A percentile compares a stretch with the other conserved stretches of the same genome.
Conservation (phyloP, 352 stramenopile species). For the Phytopythium kandeliae region DNA sequence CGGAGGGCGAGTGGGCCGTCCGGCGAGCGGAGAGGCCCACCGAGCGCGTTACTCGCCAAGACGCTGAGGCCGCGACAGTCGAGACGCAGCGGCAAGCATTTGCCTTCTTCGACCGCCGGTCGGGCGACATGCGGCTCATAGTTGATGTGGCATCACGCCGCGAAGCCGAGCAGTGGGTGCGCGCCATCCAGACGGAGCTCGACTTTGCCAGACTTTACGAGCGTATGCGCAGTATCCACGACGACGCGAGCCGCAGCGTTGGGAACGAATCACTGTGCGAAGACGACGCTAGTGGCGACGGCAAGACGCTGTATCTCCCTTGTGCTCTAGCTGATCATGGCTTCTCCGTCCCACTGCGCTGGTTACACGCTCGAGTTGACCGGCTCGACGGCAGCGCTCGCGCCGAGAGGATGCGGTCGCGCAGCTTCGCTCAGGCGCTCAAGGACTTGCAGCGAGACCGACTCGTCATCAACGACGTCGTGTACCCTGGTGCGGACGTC, state of each 20-base stretch:
- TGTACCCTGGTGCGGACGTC: slow-evolving; percentile 25
- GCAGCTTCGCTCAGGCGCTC: slow-evolving; percentile 47
- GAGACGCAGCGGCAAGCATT: slow-evolving; percentile 40
- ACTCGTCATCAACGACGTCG: slow-evolving; percentile 42
- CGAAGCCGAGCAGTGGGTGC: slow-evolving; percentile 40
- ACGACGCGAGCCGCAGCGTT: background rate
- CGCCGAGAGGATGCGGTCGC: slow-evolving; percentile 35
- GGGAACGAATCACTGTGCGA: background rate
- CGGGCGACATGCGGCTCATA: slow-evolving; percentile 35
- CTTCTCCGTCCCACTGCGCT: slow-evolving; percentile 30
- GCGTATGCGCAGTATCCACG: slow-evolving; percentile 16
- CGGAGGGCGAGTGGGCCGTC: slow-evolving; percentile 37
- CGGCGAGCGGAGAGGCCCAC: slow-evolving; percentile 25
- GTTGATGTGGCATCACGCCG: slow-evolving; percentile 37
- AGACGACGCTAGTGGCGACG: background rate
- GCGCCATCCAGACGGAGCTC: slow-evolving; percentile 37
- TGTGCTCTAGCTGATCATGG: background rate
- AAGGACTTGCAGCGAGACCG: slow-evolving; percentile 65
- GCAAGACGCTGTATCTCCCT: background rate
- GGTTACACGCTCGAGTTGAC: slow-evolving; percentile 51
- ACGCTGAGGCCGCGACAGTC: background rate
- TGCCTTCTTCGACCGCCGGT: slow-evolving; percentile 46
- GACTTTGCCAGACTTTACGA: slow-evolving; percentile 21
- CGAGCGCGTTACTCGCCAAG: background rate
- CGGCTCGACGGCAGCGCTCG: slow-evolving; percentile 22